These are phyloP conservation scores for Glaciozyma antarctica DNA, from an alignment of 768 basidiomycete genomes.

Conservation along the genomic window DNA sequence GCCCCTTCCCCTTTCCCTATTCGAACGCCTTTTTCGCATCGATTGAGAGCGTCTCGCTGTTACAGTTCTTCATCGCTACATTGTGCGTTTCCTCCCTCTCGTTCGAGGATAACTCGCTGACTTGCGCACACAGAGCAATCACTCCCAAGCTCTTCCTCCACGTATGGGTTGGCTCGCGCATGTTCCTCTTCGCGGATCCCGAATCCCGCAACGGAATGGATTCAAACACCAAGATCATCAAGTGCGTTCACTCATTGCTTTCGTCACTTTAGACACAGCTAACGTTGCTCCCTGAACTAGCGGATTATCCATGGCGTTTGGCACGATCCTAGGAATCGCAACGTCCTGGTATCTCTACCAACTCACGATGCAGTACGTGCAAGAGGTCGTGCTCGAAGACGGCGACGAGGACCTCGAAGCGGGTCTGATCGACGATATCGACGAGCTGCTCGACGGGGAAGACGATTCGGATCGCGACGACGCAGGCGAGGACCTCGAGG, in stretches of 20 bases:
- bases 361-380: slow-evolving; percentile 29
- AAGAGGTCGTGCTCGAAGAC: slow-evolving; percentile 36
- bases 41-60: slow-evolving; percentile 61
- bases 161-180: slow-evolving; percentile 66
- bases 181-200: slow-evolving; percentile 60
- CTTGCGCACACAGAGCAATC: slow-evolving; percentile 7
- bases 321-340: slow-evolving; percentile 51
- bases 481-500: background rate
- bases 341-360: slow-evolving; percentile 53
- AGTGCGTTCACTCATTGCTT: slow-evolving; percentile 45
- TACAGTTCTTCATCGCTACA: slow-evolving; percentile 69
- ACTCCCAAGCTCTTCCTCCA: slow-evolving; percentile 64
- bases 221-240: slow-evolving; percentile 57
- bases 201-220: slow-evolving; percentile 67
- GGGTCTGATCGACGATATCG: slow-evolving; percentile 53
- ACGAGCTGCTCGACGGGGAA: slow-evolving; percentile 41
- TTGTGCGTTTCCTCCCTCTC: slow-evolving; percentile 29
- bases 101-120: background rate
- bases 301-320: slow-evolving; percentile 50
- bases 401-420: slow-evolving; percentile 50
- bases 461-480: background rate
- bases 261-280: background rate
- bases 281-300: slow-evolving; percentile 39
- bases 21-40: slow-evolving; percentile 61
- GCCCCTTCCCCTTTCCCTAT: slow-evolving; percentile 79